Evolutionary conservation across 306 rosid genomes (phyloP).

Genomic region (Prosopis cineraria): DNA sequence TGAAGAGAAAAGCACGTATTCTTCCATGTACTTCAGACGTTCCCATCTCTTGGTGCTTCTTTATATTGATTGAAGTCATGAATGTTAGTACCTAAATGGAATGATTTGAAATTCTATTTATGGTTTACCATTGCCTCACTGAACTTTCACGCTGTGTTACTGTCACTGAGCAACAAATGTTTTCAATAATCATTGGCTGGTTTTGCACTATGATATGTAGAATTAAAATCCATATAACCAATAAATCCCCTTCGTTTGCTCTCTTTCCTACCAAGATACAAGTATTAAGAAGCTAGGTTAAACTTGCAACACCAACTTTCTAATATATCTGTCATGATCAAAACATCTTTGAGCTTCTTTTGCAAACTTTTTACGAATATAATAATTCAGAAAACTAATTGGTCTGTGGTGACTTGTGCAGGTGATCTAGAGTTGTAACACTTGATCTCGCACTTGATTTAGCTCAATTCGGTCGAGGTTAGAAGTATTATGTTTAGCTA

Average conservation of each 20-base stretch:
- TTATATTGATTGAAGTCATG: background rate
- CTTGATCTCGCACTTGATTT: background rate
- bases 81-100: background rate
- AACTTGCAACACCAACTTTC: background rate
- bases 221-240: background rate
- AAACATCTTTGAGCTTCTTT: background rate
- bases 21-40: background rate
- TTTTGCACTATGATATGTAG: background rate
- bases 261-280: background rate
- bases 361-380: background rate
- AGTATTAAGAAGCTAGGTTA: background rate
- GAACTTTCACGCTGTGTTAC: background rate
- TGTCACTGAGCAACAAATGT: background rate
- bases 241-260: background rate
- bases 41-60: background rate
- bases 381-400: conserved; percentile 24
- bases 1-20: background rate
- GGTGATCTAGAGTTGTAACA: conserved; percentile 33
- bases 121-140: background rate
- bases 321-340: background rate
- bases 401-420: conserved; percentile 35
- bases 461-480: conserved; percentile 16
- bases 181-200: background rate
- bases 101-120: background rate
- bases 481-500: conserved; percentile 2